Conservation (phyloP, 495 filamentous ascomycete genomes). For the Talaromyces thailandensis region DNA sequence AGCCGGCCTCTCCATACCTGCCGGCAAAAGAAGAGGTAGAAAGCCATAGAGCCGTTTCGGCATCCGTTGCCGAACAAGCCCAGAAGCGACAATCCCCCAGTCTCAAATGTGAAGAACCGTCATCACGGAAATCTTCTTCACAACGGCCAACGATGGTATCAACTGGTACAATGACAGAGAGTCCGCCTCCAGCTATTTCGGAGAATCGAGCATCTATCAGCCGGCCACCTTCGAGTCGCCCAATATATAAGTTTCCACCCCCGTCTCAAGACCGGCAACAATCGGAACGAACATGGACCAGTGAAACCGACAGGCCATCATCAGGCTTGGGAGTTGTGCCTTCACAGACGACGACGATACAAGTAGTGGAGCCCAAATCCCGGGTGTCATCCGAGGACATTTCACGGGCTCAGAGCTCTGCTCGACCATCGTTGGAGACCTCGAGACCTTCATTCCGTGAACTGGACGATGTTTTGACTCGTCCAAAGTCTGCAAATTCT, state of each 20-base stretch:
- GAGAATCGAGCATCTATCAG: slow-evolving; percentile 26
- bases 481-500: slow-evolving; percentile 56
- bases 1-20: slow-evolving; percentile 27
- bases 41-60: slow-evolving; percentile 19
- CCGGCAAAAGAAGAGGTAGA: slow-evolving; percentile 15
- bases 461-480: slow-evolving; percentile 42
- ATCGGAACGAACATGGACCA: slow-evolving; percentile 41
- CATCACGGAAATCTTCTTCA: slow-evolving; percentile 47
- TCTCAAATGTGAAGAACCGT: slow-evolving; percentile 19
- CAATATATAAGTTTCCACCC: slow-evolving; percentile 55
- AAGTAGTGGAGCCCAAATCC: slow-evolving; percentile 38
- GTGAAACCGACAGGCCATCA: slow-evolving; percentile 19
- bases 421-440: slow-evolving; percentile 71
- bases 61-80: slow-evolving; percentile 15
- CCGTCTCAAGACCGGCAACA: slow-evolving; percentile 45
- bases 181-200: slow-evolving; percentile 48
- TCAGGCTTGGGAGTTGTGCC: slow-evolving; percentile 18
- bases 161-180: slow-evolving; percentile 85
- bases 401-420: slow-evolving; percentile 55
- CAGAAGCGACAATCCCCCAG: slow-evolving; percentile 10
- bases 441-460: slow-evolving; percentile 57
- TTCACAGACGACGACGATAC: slow-evolving; percentile 21
- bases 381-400: slow-evolving; percentile 36
- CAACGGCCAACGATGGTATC: slow-evolving; percentile 72
- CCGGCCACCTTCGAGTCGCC: slow-evolving; percentile 30